phyloP scores from a whole-genome alignment of 2,329 filamentous ascomycete species.

The Penicillium psychrosexuale region DNA sequence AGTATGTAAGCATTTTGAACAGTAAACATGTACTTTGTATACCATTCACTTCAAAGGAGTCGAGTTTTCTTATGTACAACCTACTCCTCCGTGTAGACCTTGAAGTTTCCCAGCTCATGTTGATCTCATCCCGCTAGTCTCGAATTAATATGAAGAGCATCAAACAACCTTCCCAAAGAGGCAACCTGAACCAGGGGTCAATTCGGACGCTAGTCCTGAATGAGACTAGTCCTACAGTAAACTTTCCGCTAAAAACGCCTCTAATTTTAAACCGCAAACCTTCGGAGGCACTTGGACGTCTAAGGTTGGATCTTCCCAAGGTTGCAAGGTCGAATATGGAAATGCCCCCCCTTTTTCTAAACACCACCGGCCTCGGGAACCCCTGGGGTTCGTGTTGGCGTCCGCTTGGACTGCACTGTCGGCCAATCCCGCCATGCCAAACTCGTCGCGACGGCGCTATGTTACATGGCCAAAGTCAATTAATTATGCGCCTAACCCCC shows the following conservation, averaged over 20 bases:
- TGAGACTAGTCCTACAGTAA: neutral
- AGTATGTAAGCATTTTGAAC: neutral
- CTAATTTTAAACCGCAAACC: neutral
- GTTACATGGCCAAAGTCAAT: neutral
- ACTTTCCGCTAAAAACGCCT: neutral
- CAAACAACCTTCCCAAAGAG: constrained; percentile 6
- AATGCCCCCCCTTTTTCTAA: neutral
- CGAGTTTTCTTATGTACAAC: too few species aligned
- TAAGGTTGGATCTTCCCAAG: too few species aligned
- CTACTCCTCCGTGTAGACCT: neutral
- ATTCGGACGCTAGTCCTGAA: constrained; percentile 5
- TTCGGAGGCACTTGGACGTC: neutral
- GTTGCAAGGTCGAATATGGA: neutral
- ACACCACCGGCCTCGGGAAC: constrained; percentile 9
- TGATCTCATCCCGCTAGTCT: constrained; percentile 8
- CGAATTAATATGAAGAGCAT: constrained; percentile 2
- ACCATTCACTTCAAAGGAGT: neutral
- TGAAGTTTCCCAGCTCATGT: neutral
- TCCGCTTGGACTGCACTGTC: neutral
- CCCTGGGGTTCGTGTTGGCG: constrained; percentile 12
- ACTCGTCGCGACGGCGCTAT: neutral
- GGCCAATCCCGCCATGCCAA: neutral
- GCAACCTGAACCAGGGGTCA: constrained; percentile 2
- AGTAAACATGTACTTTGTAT: too few species aligned
- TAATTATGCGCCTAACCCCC: constrained; percentile 2